Evolutionary conservation across 2,329 filamentous ascomycete genomes (phyloP).

Genomic region (Fusarium sp.): DNA sequence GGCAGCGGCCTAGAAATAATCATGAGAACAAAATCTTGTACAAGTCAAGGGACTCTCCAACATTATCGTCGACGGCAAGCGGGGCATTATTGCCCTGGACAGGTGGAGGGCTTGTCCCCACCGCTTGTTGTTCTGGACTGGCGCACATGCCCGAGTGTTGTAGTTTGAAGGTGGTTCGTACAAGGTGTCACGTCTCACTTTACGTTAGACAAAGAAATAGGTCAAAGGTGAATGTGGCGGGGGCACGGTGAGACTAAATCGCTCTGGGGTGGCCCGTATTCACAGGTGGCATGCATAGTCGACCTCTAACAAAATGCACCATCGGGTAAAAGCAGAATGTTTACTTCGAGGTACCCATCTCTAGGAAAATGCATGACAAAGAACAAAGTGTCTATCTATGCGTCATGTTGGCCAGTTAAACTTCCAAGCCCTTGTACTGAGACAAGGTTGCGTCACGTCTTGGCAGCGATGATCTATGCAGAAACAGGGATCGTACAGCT

Average conservation of each 20-base stretch:
- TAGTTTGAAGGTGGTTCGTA: background rate
- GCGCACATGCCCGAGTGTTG: background rate
- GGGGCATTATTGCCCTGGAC: background rate
- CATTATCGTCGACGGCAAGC: background rate
- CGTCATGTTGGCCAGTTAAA: background rate
- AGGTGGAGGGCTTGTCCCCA: background rate
- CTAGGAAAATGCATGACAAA: background rate
- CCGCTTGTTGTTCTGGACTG: background rate
- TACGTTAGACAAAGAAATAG: background rate
- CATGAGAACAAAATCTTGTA: background rate
- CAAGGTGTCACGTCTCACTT: background rate
- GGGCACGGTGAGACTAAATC: background rate
- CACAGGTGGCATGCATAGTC: background rate
- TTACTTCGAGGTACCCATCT: background rate
- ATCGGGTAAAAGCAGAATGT: background rate
- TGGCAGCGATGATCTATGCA: background rate
- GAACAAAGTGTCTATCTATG: background rate
- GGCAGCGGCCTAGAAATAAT: background rate
- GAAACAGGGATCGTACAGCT: background rate
- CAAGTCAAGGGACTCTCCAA: background rate
- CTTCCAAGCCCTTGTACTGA: background rate
- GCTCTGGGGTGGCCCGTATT: background rate
- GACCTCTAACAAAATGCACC: background rate
- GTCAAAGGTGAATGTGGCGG: background rate
- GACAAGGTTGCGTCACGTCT: background rate